A percentile compares a stretch with the other conserved stretches of the same genome.
Conservation (phyloP, 352 stramenopile species). For the Globisporangium iwayamae region DNA sequence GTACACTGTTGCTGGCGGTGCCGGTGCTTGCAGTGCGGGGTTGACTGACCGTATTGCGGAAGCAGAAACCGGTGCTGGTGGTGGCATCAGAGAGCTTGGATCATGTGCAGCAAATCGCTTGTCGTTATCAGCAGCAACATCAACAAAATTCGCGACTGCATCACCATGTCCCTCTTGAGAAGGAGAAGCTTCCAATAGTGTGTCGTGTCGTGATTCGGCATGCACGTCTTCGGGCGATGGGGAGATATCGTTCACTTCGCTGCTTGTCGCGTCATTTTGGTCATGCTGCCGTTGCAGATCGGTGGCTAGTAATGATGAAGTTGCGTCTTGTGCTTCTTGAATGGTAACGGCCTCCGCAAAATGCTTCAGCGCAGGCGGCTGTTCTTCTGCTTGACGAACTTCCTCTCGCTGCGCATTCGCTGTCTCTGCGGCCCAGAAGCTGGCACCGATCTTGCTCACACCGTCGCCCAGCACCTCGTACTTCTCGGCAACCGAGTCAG, state of each 20-base stretch:
- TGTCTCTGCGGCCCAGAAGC: conserved; percentile 42
- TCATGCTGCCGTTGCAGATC: background rate
- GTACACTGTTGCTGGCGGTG: background rate
- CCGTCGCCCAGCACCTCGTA: conserved; percentile 42
- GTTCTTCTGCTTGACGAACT: background rate
- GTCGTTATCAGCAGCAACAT: background rate
- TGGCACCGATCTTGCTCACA: conserved; percentile 34
- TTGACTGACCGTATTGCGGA: background rate
- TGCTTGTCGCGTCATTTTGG: no score
- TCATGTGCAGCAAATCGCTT: background rate
- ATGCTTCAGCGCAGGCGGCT: background rate
- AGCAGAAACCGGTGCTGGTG: background rate
- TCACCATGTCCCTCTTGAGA: no score
- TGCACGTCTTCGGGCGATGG: no score
- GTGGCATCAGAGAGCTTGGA: background rate
- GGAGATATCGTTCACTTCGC: no score
- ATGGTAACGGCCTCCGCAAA: background rate
- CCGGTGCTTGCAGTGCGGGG: background rate
- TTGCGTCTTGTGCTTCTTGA: background rate
- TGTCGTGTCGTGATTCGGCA: no score
- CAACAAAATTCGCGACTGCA: background rate
- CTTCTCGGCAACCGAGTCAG: conserved; percentile 32
- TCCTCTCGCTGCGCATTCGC: background rate
- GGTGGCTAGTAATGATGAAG: background rate
- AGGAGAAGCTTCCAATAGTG: no score